Conservation (phyloP, 768 basidiomycete genomes). For the Mycena sanguinolenta region DNA sequence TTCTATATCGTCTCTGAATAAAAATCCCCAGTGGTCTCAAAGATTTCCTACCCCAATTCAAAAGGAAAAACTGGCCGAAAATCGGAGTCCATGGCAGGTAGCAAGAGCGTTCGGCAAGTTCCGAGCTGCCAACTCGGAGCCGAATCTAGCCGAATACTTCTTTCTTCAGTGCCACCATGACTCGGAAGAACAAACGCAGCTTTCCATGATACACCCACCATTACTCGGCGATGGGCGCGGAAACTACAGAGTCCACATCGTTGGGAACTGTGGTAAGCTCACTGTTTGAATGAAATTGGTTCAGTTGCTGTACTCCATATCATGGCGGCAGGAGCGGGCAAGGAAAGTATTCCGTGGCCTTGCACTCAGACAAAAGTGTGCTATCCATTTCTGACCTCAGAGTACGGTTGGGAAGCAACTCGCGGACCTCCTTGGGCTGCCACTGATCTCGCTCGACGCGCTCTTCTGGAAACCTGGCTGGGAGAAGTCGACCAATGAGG, state of each 20-base stretch:
- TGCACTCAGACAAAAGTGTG: background rate
- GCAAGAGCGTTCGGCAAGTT: background rate
- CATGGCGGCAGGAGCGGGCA: slow-evolving; percentile 50
- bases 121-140: background rate
- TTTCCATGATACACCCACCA: slow-evolving; percentile 41
- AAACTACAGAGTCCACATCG: slow-evolving; percentile 58
- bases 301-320: slow-evolving; percentile 7
- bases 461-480: slow-evolving; percentile 55
- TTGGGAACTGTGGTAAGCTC: slow-evolving; percentile 67
- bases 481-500: slow-evolving; percentile 39
- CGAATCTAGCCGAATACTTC: background rate
- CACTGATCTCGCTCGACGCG: slow-evolving; percentile 52
- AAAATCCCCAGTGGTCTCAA: background rate
- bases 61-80: too few species aligned
- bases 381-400: slow-evolving; percentile 39
- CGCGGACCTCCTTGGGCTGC: slow-evolving; percentile 50
- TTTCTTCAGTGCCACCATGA: background rate
- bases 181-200: background rate
- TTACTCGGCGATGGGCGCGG: slow-evolving; percentile 61
- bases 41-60: background rate
- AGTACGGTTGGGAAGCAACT: slow-evolving; percentile 55
- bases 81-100: too few species aligned
- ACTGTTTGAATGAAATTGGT: background rate
- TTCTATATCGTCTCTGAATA: background rate
- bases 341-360: slow-evolving; percentile 45